These are phyloP conservation scores for Pachysolen tannophilus DNA, from an alignment of 805 yeast genomes.

Conservation along the genomic window DNA sequence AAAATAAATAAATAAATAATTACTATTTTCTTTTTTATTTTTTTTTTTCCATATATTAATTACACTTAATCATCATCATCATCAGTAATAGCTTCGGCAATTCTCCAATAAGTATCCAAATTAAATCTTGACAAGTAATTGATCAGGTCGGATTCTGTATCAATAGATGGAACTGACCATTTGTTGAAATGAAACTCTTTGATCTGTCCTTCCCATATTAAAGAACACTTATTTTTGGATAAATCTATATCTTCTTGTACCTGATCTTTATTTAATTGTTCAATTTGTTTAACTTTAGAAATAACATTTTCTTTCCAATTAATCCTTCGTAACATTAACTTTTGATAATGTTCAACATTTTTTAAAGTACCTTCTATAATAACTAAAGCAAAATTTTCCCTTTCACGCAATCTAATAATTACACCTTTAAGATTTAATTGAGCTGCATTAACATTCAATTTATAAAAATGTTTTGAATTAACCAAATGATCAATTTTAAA, in stretches of 20 bases:
- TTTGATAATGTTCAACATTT: conserved; percentile 52
- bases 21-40: neutral
- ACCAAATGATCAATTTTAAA: conserved; percentile 46
- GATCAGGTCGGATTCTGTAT: conserved; percentile 41
- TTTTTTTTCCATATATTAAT: neutral
- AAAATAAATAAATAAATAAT: conserved; percentile 1
- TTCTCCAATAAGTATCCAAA: conserved; percentile 54
- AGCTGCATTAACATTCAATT: conserved; percentile 74
- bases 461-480: conserved; percentile 62
- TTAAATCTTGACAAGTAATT: conserved; percentile 41
- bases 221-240: conserved; percentile 32
- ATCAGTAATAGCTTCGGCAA: conserved; percentile 16
- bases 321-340: conserved; percentile 52
- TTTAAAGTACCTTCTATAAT: conserved; percentile 71
- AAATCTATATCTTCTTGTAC: conserved; percentile 19
- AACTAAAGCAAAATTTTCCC: conserved; percentile 42
- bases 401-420: conserved; percentile 33
- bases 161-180: conserved; percentile 61
- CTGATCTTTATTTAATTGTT: conserved; percentile 9
- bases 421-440: conserved; percentile 64
- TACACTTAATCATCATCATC: neutral
- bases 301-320: conserved; percentile 55
- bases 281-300: conserved; percentile 16
- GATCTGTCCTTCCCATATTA: conserved; percentile 70
- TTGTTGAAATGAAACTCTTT: conserved; percentile 44